Evolutionary conservation across 306 rosid species (phyloP), one percentile per base, ranked within the genome.

Genomic region (Quercus variabilis): DNA sequence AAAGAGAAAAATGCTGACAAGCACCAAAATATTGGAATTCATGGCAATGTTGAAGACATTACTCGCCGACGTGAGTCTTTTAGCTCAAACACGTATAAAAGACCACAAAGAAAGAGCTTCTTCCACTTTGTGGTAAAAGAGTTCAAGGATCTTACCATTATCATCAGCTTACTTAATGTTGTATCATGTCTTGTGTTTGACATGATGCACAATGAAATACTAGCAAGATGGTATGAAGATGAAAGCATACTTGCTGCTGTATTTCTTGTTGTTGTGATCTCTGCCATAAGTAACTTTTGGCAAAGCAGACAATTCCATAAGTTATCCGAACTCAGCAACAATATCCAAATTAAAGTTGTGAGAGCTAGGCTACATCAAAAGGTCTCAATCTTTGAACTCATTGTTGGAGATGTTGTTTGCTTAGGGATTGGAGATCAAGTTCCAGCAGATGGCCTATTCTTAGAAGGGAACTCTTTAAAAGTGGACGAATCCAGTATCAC

Each of bases 361-460:
- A 76, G 89, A 76, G 67, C 30, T 17, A 80, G 82, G 5, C 20
- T 69, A 26, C 35, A 60, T 10, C 80, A 69, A 2, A 23, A 79
- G 41, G 28, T 82, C 18, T 73, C 80, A 1, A 54, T 52, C 12
- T 18, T 74, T 4, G 75, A 85, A 15, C 62, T 85, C 23, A 78
- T 85, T 0, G 82, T 85, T 3, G 82, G 88, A 71, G 84, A 79
- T 73, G 74, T 79, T 4, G 71, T 85, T 35, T 76, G 65, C 46
- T 69, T 85, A 41, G 59, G 73, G 54, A 79, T 41, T 51, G 89
- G 82, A 3, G 76, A 79, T 46, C 79, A 68, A 59, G 74, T 82
- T 76, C 86, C 86, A 18, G 80, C 80, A 2, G 82, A 79, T 59
- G 84, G 89, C 3, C 30, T 85, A 74, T 43, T 82, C 46, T 20